Base-by-base conservation (phyloP, 805 yeast genomes). In the Metschnikowia aberdeeniae region DNA sequence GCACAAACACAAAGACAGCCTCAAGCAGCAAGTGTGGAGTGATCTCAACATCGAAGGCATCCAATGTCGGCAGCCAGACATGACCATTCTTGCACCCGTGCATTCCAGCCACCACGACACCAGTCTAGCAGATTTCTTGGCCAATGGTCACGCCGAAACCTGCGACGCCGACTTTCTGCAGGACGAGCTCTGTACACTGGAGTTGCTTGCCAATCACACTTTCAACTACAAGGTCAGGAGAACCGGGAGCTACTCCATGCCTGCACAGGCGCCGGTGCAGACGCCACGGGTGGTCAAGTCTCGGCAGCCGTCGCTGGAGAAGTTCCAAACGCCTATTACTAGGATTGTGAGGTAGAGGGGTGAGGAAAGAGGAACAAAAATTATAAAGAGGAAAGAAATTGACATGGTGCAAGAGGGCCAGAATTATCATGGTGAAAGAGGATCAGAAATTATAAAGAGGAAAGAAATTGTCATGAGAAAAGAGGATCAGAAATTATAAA, bases 281-380 rank as follows among this genome's bases (percentile, higher is more conserved):
- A 71, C 76, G 8, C 76, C 76, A 1, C 45, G 72, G 33, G 49
- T 67, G 2, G 68, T 63, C 3, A 56, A 72, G 49, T 60, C 69
- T 5, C 56, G 76, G 31, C 74, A 69, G 50, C 54, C 64, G 1
- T 66, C 73, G 1, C 61, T 60, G 19, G 76, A 71, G 40, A 63
- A 65, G 47, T 68, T 67, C 49, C 75, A 68, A 50, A 70, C 76
- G 0, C 76, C 76, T 1, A 64, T 70, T 22, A 56, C 73, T 1
- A 57, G 75, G 35, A 67, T 68, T 10, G 59, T 64, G 59, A 58
- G 73, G 14, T 36, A 14, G 17, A n/a, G 6, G 6, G 34, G 31
- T n/a, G n/a, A n/a, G 13, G 13, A 3, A 29, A 29, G 6, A 29
- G 31, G 11, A n/a, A 27, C 8, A 27, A 3, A 10, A 3, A 27